Evolutionary conservation across 129 eudicot genomes (phyloP).

Genomic region (Solidago caesia): DNA sequence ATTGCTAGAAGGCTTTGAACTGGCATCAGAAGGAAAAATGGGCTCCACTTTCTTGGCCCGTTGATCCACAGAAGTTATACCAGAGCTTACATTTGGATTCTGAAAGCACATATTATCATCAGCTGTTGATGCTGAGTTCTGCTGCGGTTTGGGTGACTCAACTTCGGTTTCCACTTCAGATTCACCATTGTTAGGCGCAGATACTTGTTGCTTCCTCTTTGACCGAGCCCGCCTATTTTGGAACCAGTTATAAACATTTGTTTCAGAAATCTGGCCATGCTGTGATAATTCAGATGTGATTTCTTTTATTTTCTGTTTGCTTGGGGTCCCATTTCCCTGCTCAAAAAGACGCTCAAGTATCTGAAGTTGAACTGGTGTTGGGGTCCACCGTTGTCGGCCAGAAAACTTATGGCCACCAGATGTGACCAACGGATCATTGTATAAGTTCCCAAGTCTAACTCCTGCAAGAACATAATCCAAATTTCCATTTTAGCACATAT

Average conservation of each 20-base stretch:
- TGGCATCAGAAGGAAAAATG: constrained; percentile 55
- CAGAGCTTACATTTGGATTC: constrained; percentile 53
- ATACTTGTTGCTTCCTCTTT: constrained; percentile 78
- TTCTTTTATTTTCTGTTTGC: constrained; percentile 97
- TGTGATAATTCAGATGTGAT: constrained; percentile 83
- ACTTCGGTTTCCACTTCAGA: constrained; percentile 89
- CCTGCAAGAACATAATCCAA: constrained; percentile 44
- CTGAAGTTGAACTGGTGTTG: constrained; percentile 92
- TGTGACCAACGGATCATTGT: constrained; percentile 70
- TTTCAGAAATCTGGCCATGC: constrained; percentile 94
- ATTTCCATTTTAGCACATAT: background rate
- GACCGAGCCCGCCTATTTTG: constrained; percentile 93
- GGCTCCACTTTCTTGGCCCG: constrained; percentile 65
- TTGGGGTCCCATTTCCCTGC: constrained; percentile 94
- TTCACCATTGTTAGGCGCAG: constrained; percentile 73
- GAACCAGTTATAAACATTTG: constrained; percentile 96
- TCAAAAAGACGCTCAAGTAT: constrained; percentile 89
- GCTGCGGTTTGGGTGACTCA: constrained; percentile 71
- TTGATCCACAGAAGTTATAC: constrained; percentile 47
- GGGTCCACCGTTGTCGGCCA: constrained; percentile 97
- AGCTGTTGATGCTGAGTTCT: constrained; percentile 47
- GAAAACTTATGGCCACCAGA: constrained; percentile 80
- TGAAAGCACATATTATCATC: constrained; percentile 66
- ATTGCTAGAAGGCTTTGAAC: constrained; percentile 50
- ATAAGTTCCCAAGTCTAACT: constrained; percentile 77